Evolutionary conservation across 208 protist genomes (phyloP).

Genomic region (Porcisia deanei): DNA sequence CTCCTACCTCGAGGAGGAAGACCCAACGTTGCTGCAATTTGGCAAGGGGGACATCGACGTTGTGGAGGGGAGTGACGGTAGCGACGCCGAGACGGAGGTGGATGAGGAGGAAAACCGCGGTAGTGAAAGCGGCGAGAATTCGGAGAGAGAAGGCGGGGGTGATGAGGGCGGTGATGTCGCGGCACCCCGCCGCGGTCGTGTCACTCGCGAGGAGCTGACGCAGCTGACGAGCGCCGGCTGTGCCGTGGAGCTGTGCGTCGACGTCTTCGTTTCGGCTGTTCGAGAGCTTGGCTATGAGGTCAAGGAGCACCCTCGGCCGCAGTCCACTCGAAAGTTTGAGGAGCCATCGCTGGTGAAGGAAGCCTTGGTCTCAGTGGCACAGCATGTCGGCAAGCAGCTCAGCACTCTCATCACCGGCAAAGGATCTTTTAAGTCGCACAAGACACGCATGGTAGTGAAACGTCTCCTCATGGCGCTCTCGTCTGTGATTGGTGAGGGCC

Average conservation of each 20-base stretch:
- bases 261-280: conserved; percentile 81
- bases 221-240: conserved; percentile 36
- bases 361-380: conserved; percentile 66
- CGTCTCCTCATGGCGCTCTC: conserved; percentile 72
- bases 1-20: conserved; percentile 90
- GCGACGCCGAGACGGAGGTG: conserved; percentile 77
- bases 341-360: conserved; percentile 90
- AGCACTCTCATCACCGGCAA: conserved; percentile 81
- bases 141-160: conserved; percentile 35
- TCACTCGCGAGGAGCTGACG: conserved; percentile 61
- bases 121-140: conserved; percentile 22
- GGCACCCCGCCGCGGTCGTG: conserved; percentile 30
- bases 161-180: conserved; percentile 33
- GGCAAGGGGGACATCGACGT: conserved; percentile 80
- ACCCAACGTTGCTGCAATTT: conserved; percentile 87
- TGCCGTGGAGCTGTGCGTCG: conserved; percentile 57
- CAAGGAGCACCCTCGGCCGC: conserved; percentile 66
- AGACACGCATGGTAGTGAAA: conserved; percentile 77
- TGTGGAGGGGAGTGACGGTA: conserved; percentile 69
- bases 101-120: conserved; percentile 61
- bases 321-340: conserved; percentile 84
- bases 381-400: conserved; percentile 60
- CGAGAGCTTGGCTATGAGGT: conserved; percentile 79
- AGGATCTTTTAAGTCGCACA: conserved; percentile 76
- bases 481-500: conserved; percentile 62